Conservation (phyloP, 371 early-diverging fungal genomes). For the Choanephora cucurbitarum region DNA sequence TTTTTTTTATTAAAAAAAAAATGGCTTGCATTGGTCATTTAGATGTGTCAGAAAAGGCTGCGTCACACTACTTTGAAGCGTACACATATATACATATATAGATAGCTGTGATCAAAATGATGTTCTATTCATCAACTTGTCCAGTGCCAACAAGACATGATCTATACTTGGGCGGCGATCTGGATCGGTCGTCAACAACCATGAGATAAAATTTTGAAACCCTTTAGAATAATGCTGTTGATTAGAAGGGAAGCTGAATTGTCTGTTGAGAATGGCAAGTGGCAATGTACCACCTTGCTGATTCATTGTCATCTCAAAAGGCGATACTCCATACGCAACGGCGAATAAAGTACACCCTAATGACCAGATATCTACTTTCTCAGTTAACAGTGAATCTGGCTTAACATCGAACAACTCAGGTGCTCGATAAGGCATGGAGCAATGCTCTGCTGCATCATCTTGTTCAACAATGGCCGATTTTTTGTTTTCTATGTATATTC, state of each 20-base stretch:
- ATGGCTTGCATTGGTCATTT: too few species aligned
- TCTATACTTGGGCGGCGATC: slow-evolving; percentile 1
- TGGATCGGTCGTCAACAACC: slow-evolving; percentile 70
- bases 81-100: too few species aligned
- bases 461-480: slow-evolving; percentile 69
- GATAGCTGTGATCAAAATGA: too few species aligned
- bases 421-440: slow-evolving; percentile 79
- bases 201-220: slow-evolving; percentile 62
- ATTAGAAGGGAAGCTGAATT: slow-evolving; percentile 56
- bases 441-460: slow-evolving; percentile 75
- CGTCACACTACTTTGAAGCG: too few species aligned
- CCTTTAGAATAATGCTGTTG: slow-evolving; percentile 55
- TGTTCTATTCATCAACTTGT: too few species aligned
- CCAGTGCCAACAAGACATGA: too few species aligned
- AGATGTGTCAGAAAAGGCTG: too few species aligned
- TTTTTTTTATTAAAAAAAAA: too few species aligned
- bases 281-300: slow-evolving; percentile 76
- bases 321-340: slow-evolving; percentile 74
- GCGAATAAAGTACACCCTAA: slow-evolving; percentile 77
- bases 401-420: slow-evolving; percentile 85
- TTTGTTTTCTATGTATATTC: slow-evolving; percentile 59
- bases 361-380: slow-evolving; percentile 83
- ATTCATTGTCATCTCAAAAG: slow-evolving; percentile 70
- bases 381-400: slow-evolving; percentile 57
- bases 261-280: slow-evolving; percentile 72